Base-by-base conservation (phyloP, 768 basidiomycete species). In the Candolleomyces aberdarensis region DNA sequence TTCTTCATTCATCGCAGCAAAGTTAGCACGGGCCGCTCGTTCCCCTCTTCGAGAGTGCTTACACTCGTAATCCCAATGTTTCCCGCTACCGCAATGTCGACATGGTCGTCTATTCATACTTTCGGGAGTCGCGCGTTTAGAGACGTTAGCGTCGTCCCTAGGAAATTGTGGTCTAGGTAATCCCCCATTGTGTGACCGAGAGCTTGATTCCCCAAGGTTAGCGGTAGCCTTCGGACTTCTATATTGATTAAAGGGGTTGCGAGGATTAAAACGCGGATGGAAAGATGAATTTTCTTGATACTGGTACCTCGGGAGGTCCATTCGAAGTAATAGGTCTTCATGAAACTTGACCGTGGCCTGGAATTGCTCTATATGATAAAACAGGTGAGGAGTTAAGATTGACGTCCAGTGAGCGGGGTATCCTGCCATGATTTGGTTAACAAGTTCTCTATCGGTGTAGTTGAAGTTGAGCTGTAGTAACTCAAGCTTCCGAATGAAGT, bases 21-120 rank as follows among this genome's bases (percentile, higher is more conserved):
- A 22, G 32, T 73, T 70, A 9, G 58, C 67, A 31, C 71, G 62
- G 1, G 66, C 72, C 59, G 40, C 14, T 40, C 40, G 48, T 10
- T 59, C 50, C 32, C 57, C 63, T 43, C 58, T 62, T 13, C 29
- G 39, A 14, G 71, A 52, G 60, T 75, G 58, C 29, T 67, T 70
- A 60, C 76, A 36, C 6, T 36, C 36, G 36, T 36, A 36, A 5
- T 36, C 36, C 36, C 36, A 36, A 11, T 36, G 36, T 74, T 11
- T 76, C 71, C 2, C 60, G 48, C 52, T 76, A 71, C 76, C 70
- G 59, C 75, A 72, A 57, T 76, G 72, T 9, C 71, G 36, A 50
- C 74, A 75, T 0, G 75, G 74, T 26, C 74, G 43, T 5, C 66
- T 69, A 10, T 69, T 68, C 53, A 69, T 67, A 5, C 60, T 47